These are phyloP conservation scores for Novymonas esmeraldas DNA, from an alignment of 208 protist genomes.

Conservation along the genomic window DNA sequence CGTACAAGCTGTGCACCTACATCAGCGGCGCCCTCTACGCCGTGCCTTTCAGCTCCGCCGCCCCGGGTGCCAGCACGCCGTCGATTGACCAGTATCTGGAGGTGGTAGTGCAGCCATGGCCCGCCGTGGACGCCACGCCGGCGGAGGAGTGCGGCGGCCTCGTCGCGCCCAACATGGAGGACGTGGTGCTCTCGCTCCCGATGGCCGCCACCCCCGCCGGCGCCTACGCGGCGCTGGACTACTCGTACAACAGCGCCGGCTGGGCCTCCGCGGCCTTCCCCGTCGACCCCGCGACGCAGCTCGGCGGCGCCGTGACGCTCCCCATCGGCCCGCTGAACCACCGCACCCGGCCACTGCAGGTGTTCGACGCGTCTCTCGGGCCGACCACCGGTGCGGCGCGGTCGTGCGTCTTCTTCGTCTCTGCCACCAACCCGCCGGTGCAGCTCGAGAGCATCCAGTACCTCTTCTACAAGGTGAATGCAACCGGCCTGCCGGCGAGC, in stretches of 20 bases:
- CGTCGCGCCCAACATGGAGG: conserved; percentile 14
- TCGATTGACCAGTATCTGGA: conserved; percentile 9
- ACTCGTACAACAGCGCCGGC: conserved; percentile 22
- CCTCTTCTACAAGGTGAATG: conserved; percentile 33
- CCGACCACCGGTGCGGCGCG: conserved; percentile 18
- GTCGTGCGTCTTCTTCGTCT: conserved; percentile 63
- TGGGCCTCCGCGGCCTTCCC: conserved; percentile 17
- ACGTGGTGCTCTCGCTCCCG: conserved; percentile 8
- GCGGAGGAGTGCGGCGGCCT: conserved; percentile 22
- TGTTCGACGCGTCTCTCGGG: conserved; percentile 41
- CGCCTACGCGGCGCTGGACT: conserved; percentile 20
- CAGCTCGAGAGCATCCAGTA: conserved; percentile 13
- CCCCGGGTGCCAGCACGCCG: conserved; percentile 10
- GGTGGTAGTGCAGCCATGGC: conserved; percentile 18
- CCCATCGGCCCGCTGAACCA: conserved; percentile 28
- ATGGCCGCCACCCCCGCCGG: conserved; percentile 26
- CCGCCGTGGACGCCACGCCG: conserved; percentile 2
- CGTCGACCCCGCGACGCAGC: conserved; percentile 14
- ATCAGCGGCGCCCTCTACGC: conserved; percentile 43
- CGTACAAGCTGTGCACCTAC: conserved; percentile 58
- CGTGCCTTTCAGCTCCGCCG: conserved; percentile 38
- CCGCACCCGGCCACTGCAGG: conserved; percentile 16
- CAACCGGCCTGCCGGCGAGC: conserved; percentile 7
- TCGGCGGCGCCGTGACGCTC: conserved; percentile 15
- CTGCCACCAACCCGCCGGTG: conserved; percentile 13